Percentiles rank a stretch among this genome's conserved stretches.
phyloP scores from a whole-genome alignment of 2,329 filamentous ascomycete genomes.

The Stagonosporopsis cucurbitacearum region DNA sequence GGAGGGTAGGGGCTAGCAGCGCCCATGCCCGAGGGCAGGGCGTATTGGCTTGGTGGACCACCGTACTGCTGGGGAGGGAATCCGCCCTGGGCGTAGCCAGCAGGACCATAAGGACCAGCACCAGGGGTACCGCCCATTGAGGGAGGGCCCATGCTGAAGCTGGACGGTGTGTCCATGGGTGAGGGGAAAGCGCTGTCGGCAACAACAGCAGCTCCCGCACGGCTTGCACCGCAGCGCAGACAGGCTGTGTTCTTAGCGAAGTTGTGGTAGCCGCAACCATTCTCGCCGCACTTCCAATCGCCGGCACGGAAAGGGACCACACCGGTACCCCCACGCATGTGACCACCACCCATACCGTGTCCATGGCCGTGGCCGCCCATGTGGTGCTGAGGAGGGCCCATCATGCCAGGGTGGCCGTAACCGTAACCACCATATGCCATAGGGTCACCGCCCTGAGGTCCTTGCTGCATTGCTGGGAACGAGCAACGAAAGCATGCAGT shows the following conservation, averaged over 20 bases:
- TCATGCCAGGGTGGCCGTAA: constrained; percentile 67
- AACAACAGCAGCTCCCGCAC: constrained; percentile 90
- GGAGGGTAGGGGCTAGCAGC: constrained; percentile 81
- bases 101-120: constrained; percentile 73
- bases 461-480: constrained; percentile 90
- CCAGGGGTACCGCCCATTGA: constrained; percentile 82
- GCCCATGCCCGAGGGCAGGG: constrained; percentile 82
- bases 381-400: constrained; percentile 66
- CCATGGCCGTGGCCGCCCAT: constrained; percentile 65
- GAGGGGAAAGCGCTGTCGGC: constrained; percentile 92
- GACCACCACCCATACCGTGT: constrained; percentile 57
- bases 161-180: constrained; percentile 83
- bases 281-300: constrained; percentile 98
- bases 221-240: constrained; percentile 92
- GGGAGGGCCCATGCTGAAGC: constrained; percentile 83
- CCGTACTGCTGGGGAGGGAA: constrained; percentile 80
- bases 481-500: constrained; percentile 99
- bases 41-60: constrained; percentile 86
- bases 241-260: constrained; percentile 99
- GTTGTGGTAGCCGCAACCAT: constrained; percentile 98
- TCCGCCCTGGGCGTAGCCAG: constrained; percentile 68
- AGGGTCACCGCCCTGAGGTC: constrained; percentile 68
- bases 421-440: constrained; percentile 64
- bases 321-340: constrained; percentile 75
- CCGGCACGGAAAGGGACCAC: constrained; percentile 97